phyloP scores from a whole-genome alignment of 2,329 filamentous ascomycete genomes.

The Byssothecium circinans region DNA sequence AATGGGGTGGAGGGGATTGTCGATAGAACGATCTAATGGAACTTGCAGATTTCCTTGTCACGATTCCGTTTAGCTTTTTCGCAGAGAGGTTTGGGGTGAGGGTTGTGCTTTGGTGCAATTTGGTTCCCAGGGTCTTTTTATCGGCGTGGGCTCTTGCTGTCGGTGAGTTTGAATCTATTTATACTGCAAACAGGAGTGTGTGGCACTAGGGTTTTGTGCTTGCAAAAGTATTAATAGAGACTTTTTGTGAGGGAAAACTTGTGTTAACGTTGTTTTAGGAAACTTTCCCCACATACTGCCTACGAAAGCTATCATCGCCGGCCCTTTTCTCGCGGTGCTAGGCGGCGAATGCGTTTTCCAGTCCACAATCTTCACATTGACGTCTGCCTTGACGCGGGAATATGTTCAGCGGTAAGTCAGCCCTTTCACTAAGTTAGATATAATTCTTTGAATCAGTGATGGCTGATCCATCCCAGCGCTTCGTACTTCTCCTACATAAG shows the following conservation, averaged over 20 bases:
- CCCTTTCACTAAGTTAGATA: not conserved
- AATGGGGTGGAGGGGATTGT: not conserved
- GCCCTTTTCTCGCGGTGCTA: conserved; percentile 34
- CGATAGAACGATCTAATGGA: conserved; percentile 14
- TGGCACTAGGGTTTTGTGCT: too few species aligned
- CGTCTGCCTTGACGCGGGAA: conserved; percentile 33
- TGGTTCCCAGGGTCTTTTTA: conserved; percentile 34
- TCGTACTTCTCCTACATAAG: conserved; percentile 42
- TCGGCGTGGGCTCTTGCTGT: conserved; percentile 35
- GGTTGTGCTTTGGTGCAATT: conserved; percentile 35
- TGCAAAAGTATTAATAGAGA: too few species aligned
- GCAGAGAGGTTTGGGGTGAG: conserved; percentile 33
- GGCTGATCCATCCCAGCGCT: too few species aligned
- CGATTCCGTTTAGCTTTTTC: conserved; percentile 40
- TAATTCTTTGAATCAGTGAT: too few species aligned
- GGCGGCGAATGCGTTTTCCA: conserved; percentile 43
- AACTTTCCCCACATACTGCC: conserved; percentile 28
- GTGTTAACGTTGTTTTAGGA: too few species aligned
- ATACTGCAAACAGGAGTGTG: too few species aligned
- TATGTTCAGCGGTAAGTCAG: conserved; percentile 34
- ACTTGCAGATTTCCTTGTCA: conserved; percentile 36
- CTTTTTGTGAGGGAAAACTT: too few species aligned
- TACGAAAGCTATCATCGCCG: conserved; percentile 33
- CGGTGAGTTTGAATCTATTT: conserved; percentile 21
- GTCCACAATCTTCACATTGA: conserved; percentile 39